phyloP scores from a whole-genome alignment of 2,329 filamentous ascomycete genomes.

The Dendrostoma leiphaemia region DNA sequence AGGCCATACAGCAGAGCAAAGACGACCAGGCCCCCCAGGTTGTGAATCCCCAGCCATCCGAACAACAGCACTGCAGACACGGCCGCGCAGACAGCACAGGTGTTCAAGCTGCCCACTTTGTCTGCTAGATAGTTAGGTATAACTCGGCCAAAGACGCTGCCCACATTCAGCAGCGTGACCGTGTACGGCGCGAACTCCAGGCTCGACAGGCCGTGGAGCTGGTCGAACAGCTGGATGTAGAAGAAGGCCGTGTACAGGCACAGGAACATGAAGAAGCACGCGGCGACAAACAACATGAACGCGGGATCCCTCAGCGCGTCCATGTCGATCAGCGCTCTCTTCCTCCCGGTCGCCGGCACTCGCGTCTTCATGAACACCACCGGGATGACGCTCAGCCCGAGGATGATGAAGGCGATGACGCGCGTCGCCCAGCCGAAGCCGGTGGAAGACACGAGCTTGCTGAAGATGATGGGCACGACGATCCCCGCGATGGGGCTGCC shows the following conservation, averaged over 20 bases:
- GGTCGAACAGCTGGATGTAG: conserved; percentile 42
- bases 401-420: conserved; percentile 50
- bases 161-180: conserved; percentile 41
- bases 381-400: conserved; percentile 36
- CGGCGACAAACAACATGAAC: conserved; percentile 36
- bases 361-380: conserved; percentile 38
- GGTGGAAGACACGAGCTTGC: conserved; percentile 25
- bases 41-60: conserved; percentile 37
- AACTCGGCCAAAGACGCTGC: conserved; percentile 44
- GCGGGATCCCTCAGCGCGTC: conserved; percentile 36
- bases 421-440: conserved; percentile 41
- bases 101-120: conserved; percentile 38
- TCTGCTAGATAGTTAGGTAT: conserved; percentile 44
- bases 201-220: conserved; percentile 37
- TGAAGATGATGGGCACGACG: conserved; percentile 45
- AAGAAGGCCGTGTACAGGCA: conserved; percentile 49
- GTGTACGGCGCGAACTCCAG: conserved; percentile 37
- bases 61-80: conserved; percentile 36
- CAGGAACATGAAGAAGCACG: conserved; percentile 39
- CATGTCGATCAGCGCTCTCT: conserved; percentile 33
- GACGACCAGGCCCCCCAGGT: conserved; percentile 34
- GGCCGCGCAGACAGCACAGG: conserved; percentile 32
- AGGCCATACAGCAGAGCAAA: conserved; percentile 45
- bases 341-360: conserved; percentile 27
- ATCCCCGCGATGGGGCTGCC: conserved; percentile 41